phyloP scores from a whole-genome alignment of 306 rosid species.

The Cicer judaicum region DNA sequence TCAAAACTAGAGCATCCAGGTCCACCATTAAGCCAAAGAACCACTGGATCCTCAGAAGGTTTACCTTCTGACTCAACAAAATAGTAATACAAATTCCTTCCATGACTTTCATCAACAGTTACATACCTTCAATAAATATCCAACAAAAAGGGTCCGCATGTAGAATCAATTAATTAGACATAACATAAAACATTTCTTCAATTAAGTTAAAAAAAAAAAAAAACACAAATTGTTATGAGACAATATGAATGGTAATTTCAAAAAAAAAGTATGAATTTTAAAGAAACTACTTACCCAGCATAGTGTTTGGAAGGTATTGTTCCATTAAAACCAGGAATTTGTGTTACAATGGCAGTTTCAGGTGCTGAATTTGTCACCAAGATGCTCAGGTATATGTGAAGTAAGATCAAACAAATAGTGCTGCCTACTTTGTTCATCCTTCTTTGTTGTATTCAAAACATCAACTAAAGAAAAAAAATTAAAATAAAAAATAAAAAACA shows the following conservation, averaged over 20 bases:
- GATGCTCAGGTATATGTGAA: conserved; percentile 40
- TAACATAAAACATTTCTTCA: neutral
- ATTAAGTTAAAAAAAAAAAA: neutral
- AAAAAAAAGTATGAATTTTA: neutral
- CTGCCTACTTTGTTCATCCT: conserved; percentile 30
- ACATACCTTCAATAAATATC: conserved; percentile 48
- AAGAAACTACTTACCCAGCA: conserved; percentile 50
- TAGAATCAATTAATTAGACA: neutral
- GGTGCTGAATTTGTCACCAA: conserved; percentile 48
- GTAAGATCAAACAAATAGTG: conserved; percentile 17
- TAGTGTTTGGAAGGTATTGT: conserved; percentile 52
- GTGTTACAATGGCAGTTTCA: conserved; percentile 39
- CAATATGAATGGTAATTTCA: neutral
- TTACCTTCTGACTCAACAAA: conserved; percentile 78
- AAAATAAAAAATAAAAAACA: neutral
- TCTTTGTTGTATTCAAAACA: conserved; percentile 11
- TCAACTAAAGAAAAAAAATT: neutral
- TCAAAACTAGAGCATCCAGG: conserved; percentile 98
- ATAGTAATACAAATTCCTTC: conserved; percentile 78
- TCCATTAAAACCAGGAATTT: conserved; percentile 53
- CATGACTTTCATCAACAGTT: conserved; percentile 54
- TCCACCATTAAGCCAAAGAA: conserved; percentile 99
- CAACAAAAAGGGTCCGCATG: neutral
- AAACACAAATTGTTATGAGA: neutral
- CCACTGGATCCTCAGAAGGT: conserved; percentile 84